A percentile compares a stretch with the other conserved stretches of the same genome.
Conservation (phyloP, 2,329 filamentous ascomycete genomes). For the Botrytis hyacinthi region DNA sequence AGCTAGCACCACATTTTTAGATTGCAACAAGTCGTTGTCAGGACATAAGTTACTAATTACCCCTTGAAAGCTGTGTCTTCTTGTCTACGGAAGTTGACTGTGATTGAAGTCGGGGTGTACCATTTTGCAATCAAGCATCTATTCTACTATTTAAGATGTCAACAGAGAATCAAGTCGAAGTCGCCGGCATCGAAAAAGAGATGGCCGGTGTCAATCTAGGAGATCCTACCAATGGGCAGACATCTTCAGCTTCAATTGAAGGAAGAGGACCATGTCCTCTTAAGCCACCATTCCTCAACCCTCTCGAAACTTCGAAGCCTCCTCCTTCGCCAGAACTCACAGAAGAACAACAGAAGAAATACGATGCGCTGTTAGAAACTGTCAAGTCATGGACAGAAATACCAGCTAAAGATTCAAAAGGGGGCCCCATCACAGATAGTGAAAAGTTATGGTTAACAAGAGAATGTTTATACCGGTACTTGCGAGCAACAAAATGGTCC, state of each 20-base stretch:
- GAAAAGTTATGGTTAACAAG: constrained; percentile 89
- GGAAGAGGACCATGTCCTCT: constrained; percentile 41
- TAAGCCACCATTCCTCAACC: constrained; percentile 40
- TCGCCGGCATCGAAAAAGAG: constrained; percentile 15
- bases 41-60: neutral
- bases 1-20: constrained; percentile 17
- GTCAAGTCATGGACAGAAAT: constrained; percentile 71
- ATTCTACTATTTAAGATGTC: constrained; percentile 4
- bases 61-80: neutral
- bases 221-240: neutral
- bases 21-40: constrained; percentile 11
- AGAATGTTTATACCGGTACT: constrained; percentile 89
- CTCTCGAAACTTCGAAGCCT: constrained; percentile 27
- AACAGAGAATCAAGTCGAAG: constrained; percentile 11
- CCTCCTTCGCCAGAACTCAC: constrained; percentile 62
- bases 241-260: constrained; percentile 13
- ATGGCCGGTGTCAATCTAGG: constrained; percentile 17
- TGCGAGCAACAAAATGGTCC: constrained; percentile 91
- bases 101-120: neutral
- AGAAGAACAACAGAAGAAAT: constrained; percentile 76
- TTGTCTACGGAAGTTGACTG: neutral
- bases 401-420: constrained; percentile 57
- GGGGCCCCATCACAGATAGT: constrained; percentile 66
- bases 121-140: neutral
- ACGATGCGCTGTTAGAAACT: constrained; percentile 69